Conservation (phyloP, 257 asterid species). For the Paraleonurus japonicus region DNA sequence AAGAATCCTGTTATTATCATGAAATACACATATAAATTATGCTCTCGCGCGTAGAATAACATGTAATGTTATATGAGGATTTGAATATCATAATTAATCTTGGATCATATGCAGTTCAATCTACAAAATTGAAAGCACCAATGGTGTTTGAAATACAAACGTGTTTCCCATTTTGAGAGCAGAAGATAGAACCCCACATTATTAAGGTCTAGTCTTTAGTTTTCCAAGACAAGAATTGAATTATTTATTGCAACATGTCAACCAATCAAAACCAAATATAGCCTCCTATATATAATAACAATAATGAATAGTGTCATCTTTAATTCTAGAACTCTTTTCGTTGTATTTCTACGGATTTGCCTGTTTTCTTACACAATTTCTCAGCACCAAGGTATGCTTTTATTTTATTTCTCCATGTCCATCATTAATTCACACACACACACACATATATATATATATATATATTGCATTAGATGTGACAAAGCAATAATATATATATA, state of each 20-base stretch:
- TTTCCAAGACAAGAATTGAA: constrained; percentile 15
- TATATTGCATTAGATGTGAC: too few species aligned
- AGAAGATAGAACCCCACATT: neutral
- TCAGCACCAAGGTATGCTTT: constrained; percentile 17
- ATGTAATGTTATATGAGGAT: too few species aligned
- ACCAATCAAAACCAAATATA: constrained; percentile 15
- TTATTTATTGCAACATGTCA: constrained; percentile 6
- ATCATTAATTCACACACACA: neutral
- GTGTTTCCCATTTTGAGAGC: neutral
- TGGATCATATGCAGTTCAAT: neutral
- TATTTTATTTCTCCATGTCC: neutral
- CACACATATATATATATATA: too few species aligned
- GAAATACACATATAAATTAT: too few species aligned
- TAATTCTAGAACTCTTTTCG: neutral
- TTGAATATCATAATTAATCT: neutral
- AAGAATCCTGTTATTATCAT: too few species aligned
- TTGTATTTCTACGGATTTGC: neutral
- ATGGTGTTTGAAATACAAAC: neutral
- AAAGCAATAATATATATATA: too few species aligned
- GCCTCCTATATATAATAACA: neutral
- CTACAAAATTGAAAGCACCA: neutral
- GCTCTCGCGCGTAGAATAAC: too few species aligned
- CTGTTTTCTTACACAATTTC: neutral
- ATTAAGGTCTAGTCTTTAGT: constrained; percentile 2
- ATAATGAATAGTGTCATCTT: neutral